phyloP scores from a whole-genome alignment of 225 moss, liverwort and hornwort species.

The Marchantia polymorpha region DNA sequence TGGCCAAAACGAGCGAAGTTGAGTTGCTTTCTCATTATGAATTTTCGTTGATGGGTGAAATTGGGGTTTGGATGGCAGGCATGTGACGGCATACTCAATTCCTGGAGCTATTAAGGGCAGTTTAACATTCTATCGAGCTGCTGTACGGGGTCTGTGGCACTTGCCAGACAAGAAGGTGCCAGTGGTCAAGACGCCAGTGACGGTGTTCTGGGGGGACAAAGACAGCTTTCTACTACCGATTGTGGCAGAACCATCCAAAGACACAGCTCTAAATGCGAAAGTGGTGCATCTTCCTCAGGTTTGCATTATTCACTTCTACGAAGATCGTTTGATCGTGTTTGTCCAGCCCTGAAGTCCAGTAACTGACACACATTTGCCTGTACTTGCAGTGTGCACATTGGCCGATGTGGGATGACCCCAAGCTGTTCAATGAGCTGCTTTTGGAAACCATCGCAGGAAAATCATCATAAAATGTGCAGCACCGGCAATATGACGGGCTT shows the following conservation, averaged over 20 bases:
- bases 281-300: conserved; percentile 52
- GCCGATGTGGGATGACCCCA: conserved; percentile 53
- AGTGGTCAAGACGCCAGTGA: conserved; percentile 49
- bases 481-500: too few relatives aligned
- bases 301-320: neutral
- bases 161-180: conserved; percentile 19
- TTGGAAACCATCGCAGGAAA: conserved; percentile 12
- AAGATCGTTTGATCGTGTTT: neutral
- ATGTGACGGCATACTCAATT: conserved; percentile 49
- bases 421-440: conserved; percentile 33
- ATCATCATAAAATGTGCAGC: neutral
- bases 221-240: conserved; percentile 49
- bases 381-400: conserved; percentile 66
- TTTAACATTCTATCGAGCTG: conserved; percentile 69
- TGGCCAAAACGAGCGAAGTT: neutral
- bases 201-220: conserved; percentile 64
- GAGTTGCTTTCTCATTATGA: neutral
- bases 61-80: conserved; percentile 34
- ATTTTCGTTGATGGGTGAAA: neutral
- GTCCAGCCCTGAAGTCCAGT: neutral
- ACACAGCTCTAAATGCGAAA: conserved; percentile 40
- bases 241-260: conserved; percentile 49
- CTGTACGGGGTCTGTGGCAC: conserved; percentile 46
- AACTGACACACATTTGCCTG: neutral
- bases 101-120: conserved; percentile 44